Base-by-base conservation (phyloP, 2,329 filamentous ascomycete species). In the Xylariaceae sp. region DNA sequence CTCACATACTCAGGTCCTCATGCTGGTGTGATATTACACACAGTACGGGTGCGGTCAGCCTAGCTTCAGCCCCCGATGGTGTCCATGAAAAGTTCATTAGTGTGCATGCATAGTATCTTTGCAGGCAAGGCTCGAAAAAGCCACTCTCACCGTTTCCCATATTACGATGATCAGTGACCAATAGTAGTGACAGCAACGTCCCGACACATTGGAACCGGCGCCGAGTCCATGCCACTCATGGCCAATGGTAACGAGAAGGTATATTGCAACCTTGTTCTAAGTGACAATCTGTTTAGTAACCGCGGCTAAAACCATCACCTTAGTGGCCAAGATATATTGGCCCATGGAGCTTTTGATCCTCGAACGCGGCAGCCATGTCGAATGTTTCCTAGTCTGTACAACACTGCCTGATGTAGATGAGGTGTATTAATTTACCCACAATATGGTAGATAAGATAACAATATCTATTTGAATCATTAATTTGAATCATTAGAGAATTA, bases 291-390 rank as follows among this genome's bases (percentile, higher is more conserved):
- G n/a, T 37, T 10, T 7, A 37, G 32, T 16, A 37, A 37, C 32
- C 57, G 57, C 60, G 60, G 60, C 50, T 60, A 62, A 56, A 45
- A 12, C n/a, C 44, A 57, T 14, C 46, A 42, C 29, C 18, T 58
- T 9, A 56, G 50, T 62, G 50, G 59, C 18, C 18, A 19, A 20
- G 14, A 14, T 50, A 40, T 42, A 21, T 32, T 23, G 20, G 41
- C 45, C 50, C 40, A 62, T 57, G 54, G 44, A 50, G 45, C 42
- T 40, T n/a, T 18, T 20, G 23, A 12, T 29, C 20, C 20, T 26
- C 37, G 21, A 46, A 2, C 16, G 54, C 37, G 45, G 49, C 21
- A 51, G 50, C 43, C 50, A 20, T 41, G 40, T 41, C 40, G 12
- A 14, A 52, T 23, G 21, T 14, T 7, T 12, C 5, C 32, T 44